Evolutionary conservation across 2,329 filamentous ascomycete genomes (phyloP), one percentile per base, ranked within the genome.

Genomic region (Fusarium papillatum): DNA sequence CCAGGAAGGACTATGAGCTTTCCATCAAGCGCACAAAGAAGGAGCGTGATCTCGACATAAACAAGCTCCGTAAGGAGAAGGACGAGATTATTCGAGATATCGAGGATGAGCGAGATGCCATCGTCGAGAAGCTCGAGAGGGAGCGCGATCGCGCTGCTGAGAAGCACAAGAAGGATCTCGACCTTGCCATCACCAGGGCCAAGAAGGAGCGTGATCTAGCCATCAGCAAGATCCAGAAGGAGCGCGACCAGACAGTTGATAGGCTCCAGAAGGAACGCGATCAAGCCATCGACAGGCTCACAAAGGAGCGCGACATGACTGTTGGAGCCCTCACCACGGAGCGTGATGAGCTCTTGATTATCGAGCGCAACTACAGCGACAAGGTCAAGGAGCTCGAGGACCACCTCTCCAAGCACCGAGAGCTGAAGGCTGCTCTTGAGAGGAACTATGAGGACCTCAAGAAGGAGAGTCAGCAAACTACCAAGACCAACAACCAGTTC

Each of bases 351-450:
- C 76, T 80, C 2, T 36, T 69, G 24, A 71, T 78, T 57, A 76
- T 78, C 7, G 77, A 80, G 41, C 61, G 70, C 13, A 59, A 61
- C 29, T 77, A 76, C 14, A 68, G 79, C 53, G 66, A 67, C 62
- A 79, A 79, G 57, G 73, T 80, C 53, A 80, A 79, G 69, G 79
- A 81, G 67, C 70, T 81, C 16, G 78, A 81, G 55, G 77, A 74
- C 11, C 78, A 80, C 10, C 70, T 81, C 6, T 29, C 53, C n/a
- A 78, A 78, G 38, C 76, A 80, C 60, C 66, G 69, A 9, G 79
- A 81, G 61, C 69, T 79, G 34, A 81, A 77, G 68, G 76, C 75
- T 48, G 69, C 75, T 31, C 74, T 82, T 4, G 77, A 80, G 69
- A 68, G 57, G 10, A 76, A 80, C 64, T 81, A 80, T 24, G 79